Evolutionary conservation across 2,329 filamentous ascomycete genomes (phyloP), one percentile per base, ranked within the genome.

Genomic region (Epichloe sylvatica): DNA sequence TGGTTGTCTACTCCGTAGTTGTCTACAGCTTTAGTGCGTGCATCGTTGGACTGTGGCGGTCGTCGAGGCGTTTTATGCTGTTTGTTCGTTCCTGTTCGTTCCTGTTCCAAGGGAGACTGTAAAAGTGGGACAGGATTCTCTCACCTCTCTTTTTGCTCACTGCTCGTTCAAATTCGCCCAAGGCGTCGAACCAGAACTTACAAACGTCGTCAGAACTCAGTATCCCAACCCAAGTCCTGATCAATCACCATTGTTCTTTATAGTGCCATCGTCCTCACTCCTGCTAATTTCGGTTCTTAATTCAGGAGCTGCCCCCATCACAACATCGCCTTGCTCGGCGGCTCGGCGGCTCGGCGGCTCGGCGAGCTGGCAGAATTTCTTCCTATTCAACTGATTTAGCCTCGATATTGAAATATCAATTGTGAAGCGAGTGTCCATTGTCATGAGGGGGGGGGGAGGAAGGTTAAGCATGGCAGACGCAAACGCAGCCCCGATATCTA

Each of bases 401-500:
- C 23, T 36, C 40, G 23, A 23, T 36, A 8, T 35, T 35, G 7
- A 15, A 38, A 11, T 37, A 42, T 46, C 44, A 37, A 45, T 41
- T 47, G 49, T 49, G 51, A 49, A 46, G 49, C 40, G 46, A 36
- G 33, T 46, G 33, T 25, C 15, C 25, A 19, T 15, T 30, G 49
- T 36, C 46, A 52, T 49, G 53, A 45, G 48, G 38, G 36, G 49
- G 49, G 46, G 47, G 12, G 43, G 46, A 25, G 23, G 23, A 25
- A 25, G 23, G 7, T 38, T 39, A 46, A 49, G 12, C 35, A 54
- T 55, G 52, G 42, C 52, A 45, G 50, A 53, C 36, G 37, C 37
- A n/a, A 52, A 54, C 51, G 51, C 50, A 51, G 43, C 38, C 36
- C 48, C 53, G 50, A 50, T 58, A 54, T 54, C 61, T 34, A 57